Percentiles rank a stretch among this genome's conserved stretches.
Conservation (phyloP, 805 yeast species). For the Starmerella ratchasimensis region DNA sequence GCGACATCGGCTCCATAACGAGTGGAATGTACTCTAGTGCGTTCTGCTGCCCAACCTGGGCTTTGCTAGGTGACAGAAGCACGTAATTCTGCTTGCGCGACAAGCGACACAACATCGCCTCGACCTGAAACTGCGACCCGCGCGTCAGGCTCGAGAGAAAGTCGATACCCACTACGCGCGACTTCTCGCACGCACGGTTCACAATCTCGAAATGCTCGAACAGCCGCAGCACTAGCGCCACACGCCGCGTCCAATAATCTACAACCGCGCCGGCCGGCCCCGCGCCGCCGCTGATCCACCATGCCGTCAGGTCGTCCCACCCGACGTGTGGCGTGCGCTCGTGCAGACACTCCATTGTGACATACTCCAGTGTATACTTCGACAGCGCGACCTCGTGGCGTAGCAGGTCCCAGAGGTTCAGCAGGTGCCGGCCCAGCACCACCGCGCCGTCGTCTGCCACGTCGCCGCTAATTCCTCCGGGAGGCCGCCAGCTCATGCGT, state of each 20-base stretch:
- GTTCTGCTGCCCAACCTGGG: constrained; percentile 69
- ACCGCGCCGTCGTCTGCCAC: neutral
- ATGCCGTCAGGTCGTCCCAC: constrained; percentile 34
- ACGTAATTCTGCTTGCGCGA: constrained; percentile 64
- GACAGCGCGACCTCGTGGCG: constrained; percentile 48
- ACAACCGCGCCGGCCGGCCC: constrained; percentile 25
- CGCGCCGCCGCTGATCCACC: constrained; percentile 28
- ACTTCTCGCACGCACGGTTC: constrained; percentile 62
- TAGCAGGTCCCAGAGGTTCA: constrained; percentile 74
- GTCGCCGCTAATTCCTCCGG: neutral
- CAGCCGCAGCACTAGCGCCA: constrained; percentile 35
- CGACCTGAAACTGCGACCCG: constrained; percentile 92
- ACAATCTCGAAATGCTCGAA: constrained; percentile 52
- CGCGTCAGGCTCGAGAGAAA: constrained; percentile 75
- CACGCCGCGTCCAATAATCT: constrained; percentile 35
- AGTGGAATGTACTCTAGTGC: constrained; percentile 80
- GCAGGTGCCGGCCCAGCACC: constrained; percentile 65
- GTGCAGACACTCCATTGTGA: constrained; percentile 54
- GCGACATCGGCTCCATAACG: constrained; percentile 83
- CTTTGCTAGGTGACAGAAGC: constrained; percentile 63
- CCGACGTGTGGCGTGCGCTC: constrained; percentile 52
- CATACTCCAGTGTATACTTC: constrained; percentile 64
- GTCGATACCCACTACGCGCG: constrained; percentile 77
- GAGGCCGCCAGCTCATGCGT: neutral
- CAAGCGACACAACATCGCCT: constrained; percentile 61